Evolutionary conservation across 176 grass and related monocot genomes (phyloP), one percentile per base, ranked within the genome.

Genomic region (Panicum miliaceum): DNA sequence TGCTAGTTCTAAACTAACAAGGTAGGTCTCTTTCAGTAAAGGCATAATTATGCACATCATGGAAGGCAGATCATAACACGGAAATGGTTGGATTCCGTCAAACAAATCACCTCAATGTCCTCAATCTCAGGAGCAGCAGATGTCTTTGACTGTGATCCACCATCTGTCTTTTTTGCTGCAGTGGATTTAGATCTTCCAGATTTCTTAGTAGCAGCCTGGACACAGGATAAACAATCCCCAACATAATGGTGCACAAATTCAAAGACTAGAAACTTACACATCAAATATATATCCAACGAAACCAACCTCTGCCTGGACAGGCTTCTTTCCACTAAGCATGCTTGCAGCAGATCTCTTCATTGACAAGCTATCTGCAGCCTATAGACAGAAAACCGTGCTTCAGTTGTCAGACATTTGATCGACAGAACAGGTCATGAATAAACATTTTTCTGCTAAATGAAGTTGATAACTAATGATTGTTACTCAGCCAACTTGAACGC

Each of bases 321-420:
- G 78, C 73, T 91, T 99, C 90, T 92, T 99, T 85, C 93, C 93
- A 76, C 89, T 96, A 84, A 99, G 96, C 93, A 99, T 99, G 91
- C 96, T 99, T 81, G 90, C 96, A 63, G 96, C 96, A 62, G 96
- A 99, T 83, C 96, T 93, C 75, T 92, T 94, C 87, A 92, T 78
- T 50, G 71, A 90, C 85, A 85, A 78, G 77, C 70, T 89, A 89
- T 96, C 87, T 54, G 80, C 79, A 88, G 76, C 91, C 96, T 99
- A 69, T 53, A 86, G 51, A 83, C 27, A 66, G 7, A 46, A 72
- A 77, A 62, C 25, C 43, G 74, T 51, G 57, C 26, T 75, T 83
- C 14, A 46, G 59, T 69, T 80, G 20, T 50, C 42, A 53, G n/a
- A 41, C 41, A 47, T 23, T 71, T 72, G 22, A 29, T 73, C 38